phyloP scores from a whole-genome alignment of 208 protist species.

The Leishmania amazonensis region DNA sequence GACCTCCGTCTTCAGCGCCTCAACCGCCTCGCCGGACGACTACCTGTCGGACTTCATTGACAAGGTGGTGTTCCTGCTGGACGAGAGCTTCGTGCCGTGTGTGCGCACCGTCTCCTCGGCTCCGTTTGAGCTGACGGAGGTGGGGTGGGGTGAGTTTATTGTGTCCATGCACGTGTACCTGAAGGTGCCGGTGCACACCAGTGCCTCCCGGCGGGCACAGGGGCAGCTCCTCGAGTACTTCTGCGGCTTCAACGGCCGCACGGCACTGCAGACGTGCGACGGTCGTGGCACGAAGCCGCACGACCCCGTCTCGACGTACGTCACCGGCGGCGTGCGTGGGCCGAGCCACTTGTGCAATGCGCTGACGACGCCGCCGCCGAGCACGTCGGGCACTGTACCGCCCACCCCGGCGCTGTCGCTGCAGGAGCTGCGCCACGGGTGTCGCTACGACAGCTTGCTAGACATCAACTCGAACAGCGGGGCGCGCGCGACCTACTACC shows the following conservation, averaged over 20 bases:
- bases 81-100: slow-evolving; percentile 72
- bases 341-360: slow-evolving; percentile 20
- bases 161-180: slow-evolving; percentile 80
- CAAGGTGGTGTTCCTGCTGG: slow-evolving; percentile 77
- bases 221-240: slow-evolving; percentile 28
- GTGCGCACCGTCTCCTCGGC: slow-evolving; percentile 59
- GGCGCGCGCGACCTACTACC: slow-evolving; percentile 47
- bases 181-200: slow-evolving; percentile 28
- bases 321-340: slow-evolving; percentile 15
- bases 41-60: slow-evolving; percentile 82
- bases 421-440: slow-evolving; percentile 17
- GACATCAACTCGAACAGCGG: slow-evolving; percentile 51
- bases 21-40: slow-evolving; percentile 23
- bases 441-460: slow-evolving; percentile 34
- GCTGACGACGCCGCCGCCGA: slow-evolving; percentile 26
- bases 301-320: slow-evolving; percentile 29
- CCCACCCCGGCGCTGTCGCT: slow-evolving; percentile 25
- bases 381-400: slow-evolving; percentile 13
- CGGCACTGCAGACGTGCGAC: slow-evolving; percentile 27
- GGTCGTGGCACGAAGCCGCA: slow-evolving; percentile 31
- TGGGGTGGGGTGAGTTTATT: slow-evolving; percentile 90
- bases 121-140: slow-evolving; percentile 86
- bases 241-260: slow-evolving; percentile 36
- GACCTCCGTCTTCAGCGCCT: slow-evolving; percentile 13
- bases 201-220: slow-evolving; percentile 14